Percentiles rank a stretch among this genome's conserved stretches.
Conservation (phyloP, 1,284 basidiomycete genomes). For the Leccinum ponderosum region DNA sequence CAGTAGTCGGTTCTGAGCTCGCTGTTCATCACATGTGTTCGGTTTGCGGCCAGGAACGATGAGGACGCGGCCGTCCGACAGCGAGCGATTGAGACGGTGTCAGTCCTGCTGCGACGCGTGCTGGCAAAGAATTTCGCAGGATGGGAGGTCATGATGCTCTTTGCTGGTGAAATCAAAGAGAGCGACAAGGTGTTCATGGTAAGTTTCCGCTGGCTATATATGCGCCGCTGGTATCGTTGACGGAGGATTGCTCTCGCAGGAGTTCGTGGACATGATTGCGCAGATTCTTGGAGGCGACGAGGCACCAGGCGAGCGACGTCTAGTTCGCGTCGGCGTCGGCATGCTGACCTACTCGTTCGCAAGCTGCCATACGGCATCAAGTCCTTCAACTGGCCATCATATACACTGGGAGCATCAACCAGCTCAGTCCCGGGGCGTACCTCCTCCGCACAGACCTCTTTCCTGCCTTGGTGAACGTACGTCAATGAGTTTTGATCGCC, state of each 20-base stretch:
- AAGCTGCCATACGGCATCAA: constrained; percentile 51
- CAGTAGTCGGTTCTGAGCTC: constrained; percentile 54
- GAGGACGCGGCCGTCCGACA: constrained; percentile 42
- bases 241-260: constrained; percentile 33
- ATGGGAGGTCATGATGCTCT: constrained; percentile 72
- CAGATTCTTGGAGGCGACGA: constrained; percentile 44
- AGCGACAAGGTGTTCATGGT: no score
- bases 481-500: constrained; percentile 13
- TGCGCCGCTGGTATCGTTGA: background rate
- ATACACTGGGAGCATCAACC: constrained; percentile 56
- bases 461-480: constrained; percentile 49
- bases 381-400: constrained; percentile 55
- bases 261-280: constrained; percentile 47
- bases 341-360: constrained; percentile 6
- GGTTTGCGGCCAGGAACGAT: constrained; percentile 26
- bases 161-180: no score
- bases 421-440: constrained; percentile 68
- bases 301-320: constrained; percentile 41
- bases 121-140: constrained; percentile 58
- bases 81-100: constrained; percentile 45
- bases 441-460: constrained; percentile 62
- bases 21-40: constrained; percentile 48
- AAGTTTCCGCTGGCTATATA: constrained; percentile 4
- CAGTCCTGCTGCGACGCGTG: constrained; percentile 45
- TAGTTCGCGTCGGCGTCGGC: background rate